A percentile compares a stretch with the other conserved stretches of the same genome.
phyloP scores from a whole-genome alignment of 2,329 filamentous ascomycete species.

The Torrubiella hemipterigena region DNA sequence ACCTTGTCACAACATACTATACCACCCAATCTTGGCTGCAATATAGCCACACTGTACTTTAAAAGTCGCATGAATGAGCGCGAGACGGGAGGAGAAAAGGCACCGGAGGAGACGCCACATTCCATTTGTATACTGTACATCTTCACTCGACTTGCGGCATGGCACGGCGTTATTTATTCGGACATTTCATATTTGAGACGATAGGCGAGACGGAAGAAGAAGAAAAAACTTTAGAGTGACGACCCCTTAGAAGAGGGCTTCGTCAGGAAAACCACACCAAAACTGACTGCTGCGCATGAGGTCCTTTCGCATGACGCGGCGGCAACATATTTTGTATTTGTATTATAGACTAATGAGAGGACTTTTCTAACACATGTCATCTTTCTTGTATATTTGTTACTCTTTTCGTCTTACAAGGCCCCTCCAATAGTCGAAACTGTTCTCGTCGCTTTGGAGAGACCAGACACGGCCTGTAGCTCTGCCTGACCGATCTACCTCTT shows the following conservation, averaged over 20 bases:
- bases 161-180: constrained; percentile 33
- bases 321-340: too few relatives aligned
- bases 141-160: constrained; percentile 42
- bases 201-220: constrained; percentile 3
- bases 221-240: constrained; percentile 15
- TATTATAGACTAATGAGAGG: too few relatives aligned
- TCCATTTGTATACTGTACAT: constrained; percentile 29
- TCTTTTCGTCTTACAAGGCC: constrained; percentile 74
- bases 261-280: too few relatives aligned
- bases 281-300: too few relatives aligned
- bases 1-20: too few relatives aligned
- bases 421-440: constrained; percentile 96
- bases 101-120: constrained; percentile 7
- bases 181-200: constrained; percentile 2
- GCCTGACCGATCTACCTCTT: constrained; percentile 68
- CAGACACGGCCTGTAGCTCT: constrained; percentile 65
- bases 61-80: neutral
- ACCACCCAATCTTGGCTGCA: too few relatives aligned
- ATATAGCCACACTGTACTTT: too few relatives aligned
- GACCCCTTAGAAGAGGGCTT: constrained; percentile 18
- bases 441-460: constrained; percentile 88
- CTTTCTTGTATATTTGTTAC: too few relatives aligned
- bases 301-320: too few relatives aligned
- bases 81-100: constrained; percentile 5
- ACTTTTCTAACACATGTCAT: too few relatives aligned